Conservation (phyloP, 2,329 filamentous ascomycete genomes). For the Pleomassaria siparia region DNA sequence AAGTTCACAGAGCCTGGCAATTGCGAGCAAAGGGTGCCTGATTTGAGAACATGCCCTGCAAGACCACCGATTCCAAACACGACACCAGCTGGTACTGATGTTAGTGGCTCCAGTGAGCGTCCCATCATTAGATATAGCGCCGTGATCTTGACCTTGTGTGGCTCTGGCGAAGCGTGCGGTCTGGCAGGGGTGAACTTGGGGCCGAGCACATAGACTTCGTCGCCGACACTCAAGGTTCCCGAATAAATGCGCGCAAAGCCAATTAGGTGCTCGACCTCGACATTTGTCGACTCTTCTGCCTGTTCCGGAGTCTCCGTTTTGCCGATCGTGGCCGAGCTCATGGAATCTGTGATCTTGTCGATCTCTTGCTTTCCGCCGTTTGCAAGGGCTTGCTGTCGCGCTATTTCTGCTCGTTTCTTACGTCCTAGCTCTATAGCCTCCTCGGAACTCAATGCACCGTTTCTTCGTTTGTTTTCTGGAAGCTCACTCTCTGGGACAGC, state of each 20-base stretch:
- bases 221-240: slow-evolving; percentile 83
- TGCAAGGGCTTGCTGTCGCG: slow-evolving; percentile 68
- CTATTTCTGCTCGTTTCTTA: slow-evolving; percentile 86
- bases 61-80: slow-evolving; percentile 94
- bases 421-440: slow-evolving; percentile 87
- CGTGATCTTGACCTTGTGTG: slow-evolving; percentile 80
- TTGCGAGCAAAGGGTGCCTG: slow-evolving; percentile 87
- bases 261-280: slow-evolving; percentile 83
- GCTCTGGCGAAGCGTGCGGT: slow-evolving; percentile 70
- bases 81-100: slow-evolving; percentile 85
- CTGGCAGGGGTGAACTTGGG: slow-evolving; percentile 89
- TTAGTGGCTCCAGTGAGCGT: slow-evolving; percentile 77
- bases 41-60: slow-evolving; percentile 92
- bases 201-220: slow-evolving; percentile 85
- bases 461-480: slow-evolving; percentile 76
- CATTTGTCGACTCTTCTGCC: slow-evolving; percentile 54
- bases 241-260: slow-evolving; percentile 95
- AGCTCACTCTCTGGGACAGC: slow-evolving; percentile 91
- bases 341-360: slow-evolving; percentile 57
- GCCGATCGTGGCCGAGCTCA: slow-evolving; percentile 62
- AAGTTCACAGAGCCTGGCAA: slow-evolving; percentile 86
- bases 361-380: slow-evolving; percentile 49
- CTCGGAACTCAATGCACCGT: slow-evolving; percentile 73
- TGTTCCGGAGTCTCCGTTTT: slow-evolving; percentile 36
- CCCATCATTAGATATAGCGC: slow-evolving; percentile 97